These are phyloP conservation scores for Annona squamosa DNA, from an alignment of 164 flowering plant species.

Conservation along the genomic window DNA sequence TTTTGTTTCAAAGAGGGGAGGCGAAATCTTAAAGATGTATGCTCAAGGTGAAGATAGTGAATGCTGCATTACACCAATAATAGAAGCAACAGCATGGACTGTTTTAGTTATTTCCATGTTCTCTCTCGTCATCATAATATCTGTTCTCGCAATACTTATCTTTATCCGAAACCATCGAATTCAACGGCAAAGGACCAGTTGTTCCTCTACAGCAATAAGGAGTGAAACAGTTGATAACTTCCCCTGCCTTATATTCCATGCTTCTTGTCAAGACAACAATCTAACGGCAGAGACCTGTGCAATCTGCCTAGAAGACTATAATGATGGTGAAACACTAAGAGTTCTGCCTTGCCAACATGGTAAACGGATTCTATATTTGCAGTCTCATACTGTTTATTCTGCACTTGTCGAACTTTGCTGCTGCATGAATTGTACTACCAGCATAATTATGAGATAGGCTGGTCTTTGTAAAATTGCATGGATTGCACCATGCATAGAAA, in stretches of 20 bases:
- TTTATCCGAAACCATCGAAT: constrained; percentile 28
- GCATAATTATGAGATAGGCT: neutral
- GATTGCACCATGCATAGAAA: neutral
- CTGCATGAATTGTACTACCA: neutral
- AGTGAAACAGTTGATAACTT: constrained; percentile 27
- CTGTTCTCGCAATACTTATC: constrained; percentile 27
- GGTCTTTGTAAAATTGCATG: neutral
- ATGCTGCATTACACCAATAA: constrained; percentile 39
- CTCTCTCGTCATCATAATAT: constrained; percentile 36
- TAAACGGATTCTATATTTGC: constrained; percentile 15
- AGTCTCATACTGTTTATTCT: neutral
- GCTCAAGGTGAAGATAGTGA: constrained; percentile 35
- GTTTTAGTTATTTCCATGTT: constrained; percentile 47
- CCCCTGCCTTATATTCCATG: constrained; percentile 26
- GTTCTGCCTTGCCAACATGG: constrained; percentile 64
- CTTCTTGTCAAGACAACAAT: constrained; percentile 10
- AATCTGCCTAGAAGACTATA: constrained; percentile 63
- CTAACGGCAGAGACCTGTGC: constrained; percentile 41
- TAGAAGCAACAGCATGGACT: constrained; percentile 35
- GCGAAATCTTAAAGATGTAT: constrained; percentile 35
- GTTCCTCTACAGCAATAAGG: constrained; percentile 19
- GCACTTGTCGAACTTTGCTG: neutral
- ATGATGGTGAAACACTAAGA: constrained; percentile 42
- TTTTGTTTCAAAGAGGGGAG: constrained; percentile 47
- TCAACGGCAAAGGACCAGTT: constrained; percentile 16